These are phyloP conservation scores for Sclerotinia sclerotiorum DNA, from an alignment of 2,329 filamentous ascomycete species.

Conservation along the genomic window DNA sequence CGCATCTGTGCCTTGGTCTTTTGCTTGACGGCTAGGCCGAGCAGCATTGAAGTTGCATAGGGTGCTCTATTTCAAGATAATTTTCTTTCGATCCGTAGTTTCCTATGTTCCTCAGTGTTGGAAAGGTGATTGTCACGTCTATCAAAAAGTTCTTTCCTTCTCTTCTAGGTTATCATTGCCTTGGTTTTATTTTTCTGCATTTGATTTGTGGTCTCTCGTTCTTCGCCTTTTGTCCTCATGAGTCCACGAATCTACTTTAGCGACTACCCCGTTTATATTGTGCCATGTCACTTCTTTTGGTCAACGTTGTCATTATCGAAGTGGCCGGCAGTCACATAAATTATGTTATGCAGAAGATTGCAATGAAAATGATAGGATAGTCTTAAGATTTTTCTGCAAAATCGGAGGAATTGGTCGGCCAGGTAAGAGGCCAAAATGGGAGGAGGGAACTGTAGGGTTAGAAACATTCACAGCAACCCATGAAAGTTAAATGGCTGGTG, in stretches of 20 bases:
- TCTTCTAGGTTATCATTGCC: slow-evolving; percentile 39
- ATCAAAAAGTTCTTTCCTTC: slow-evolving; percentile 41
- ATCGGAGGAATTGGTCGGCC: slow-evolving; percentile 1
- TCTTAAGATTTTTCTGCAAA: slow-evolving; percentile 7
- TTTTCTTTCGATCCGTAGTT: slow-evolving; percentile 35
- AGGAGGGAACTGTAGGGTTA: slow-evolving; percentile 17
- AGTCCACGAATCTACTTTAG: slow-evolving; percentile 44
- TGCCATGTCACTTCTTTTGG: slow-evolving; percentile 29
- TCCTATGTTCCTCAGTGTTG: slow-evolving; percentile 36
- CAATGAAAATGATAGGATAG: slow-evolving; percentile 26
- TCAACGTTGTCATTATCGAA: slow-evolving; percentile 26
- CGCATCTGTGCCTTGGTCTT: slow-evolving; percentile 33
- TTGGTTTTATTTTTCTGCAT: slow-evolving; percentile 34
- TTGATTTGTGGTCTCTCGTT: slow-evolving; percentile 38
- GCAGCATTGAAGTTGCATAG: slow-evolving; percentile 38
- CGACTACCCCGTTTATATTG: slow-evolving; percentile 42
- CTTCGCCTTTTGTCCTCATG: slow-evolving; percentile 38
- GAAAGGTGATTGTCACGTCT: slow-evolving; percentile 37
- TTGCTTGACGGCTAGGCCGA: slow-evolving; percentile 33
- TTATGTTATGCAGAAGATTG: slow-evolving; percentile 24
- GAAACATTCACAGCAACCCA: slow-evolving; percentile 17
- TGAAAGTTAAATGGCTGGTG: slow-evolving; percentile 8
- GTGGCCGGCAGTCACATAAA: slow-evolving; percentile 28
- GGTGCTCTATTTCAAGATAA: slow-evolving; percentile 35
- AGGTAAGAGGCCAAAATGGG: slow-evolving; percentile 10